Evolutionary conservation across 345 rosid genomes (phyloP), one percentile per base, ranked within the genome.

Genomic region (Acer campestre): DNA sequence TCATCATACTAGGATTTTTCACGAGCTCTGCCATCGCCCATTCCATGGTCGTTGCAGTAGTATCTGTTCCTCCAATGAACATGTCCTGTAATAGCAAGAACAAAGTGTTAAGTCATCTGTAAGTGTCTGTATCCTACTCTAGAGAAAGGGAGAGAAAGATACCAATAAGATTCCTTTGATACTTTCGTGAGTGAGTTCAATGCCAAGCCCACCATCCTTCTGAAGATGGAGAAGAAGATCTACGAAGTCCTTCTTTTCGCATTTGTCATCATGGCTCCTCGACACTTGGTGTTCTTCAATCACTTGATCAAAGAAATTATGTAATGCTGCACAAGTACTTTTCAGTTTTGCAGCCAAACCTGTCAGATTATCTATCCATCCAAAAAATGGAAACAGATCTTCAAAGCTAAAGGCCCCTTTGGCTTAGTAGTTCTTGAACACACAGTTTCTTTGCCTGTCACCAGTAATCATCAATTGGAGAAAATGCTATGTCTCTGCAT

Each of bases 121-220:
- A 9, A 44, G 48, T 44, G 48, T 44, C 10, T 44, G 10, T 44
- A 12, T 9, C 48, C 1, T 0, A 44, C 48, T 44, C 12, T 44
- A 44, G 49, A 46, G 13, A 46, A 25, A 25, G 2, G 13, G 31
- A n/a, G 22, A 38, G 17, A 5, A 2, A 31, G 2, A 17, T 1
- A 71, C 76, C 80, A 78, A 3, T 10, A 78, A 3, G 46, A 78
- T 38, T 17, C 66, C 76, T 78, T 71, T 71, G 23, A 78, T 10
- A n/a, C 44, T 78, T 23, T 78, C 71, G 2, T 10, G 46, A 38
- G 48, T 71, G 22, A 71, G 66, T 2, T 51, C 59, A 2, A 71
- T 38, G 8, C 27, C 67, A 23, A 71, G 72, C 25, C 1, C 23
- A 25, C 59, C 76, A 38, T 65, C 58, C 64, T 51, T 72, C 14